Conservation (phyloP, 73 alveolate genomes). For the Paramecium primaurelia region DNA sequence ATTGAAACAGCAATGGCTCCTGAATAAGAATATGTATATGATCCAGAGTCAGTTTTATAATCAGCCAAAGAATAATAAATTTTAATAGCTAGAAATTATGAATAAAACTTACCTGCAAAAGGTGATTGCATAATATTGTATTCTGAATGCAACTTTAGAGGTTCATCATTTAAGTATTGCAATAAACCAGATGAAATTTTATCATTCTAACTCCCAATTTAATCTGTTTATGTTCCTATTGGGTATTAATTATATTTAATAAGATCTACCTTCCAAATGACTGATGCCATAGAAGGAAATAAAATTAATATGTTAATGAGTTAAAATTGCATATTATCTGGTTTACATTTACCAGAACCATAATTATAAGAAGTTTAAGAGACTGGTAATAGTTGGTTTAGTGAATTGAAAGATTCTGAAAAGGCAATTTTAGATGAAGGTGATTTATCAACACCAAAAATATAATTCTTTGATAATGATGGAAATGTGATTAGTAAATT, state of each 20-base stretch:
- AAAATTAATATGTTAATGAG: background rate
- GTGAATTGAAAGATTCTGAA: background rate
- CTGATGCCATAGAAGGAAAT: background rate
- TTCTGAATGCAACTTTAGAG: constrained; percentile 11
- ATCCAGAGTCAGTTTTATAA: background rate
- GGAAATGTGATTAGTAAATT: background rate
- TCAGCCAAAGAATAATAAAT: background rate
- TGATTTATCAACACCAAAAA: background rate
- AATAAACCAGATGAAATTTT: background rate
- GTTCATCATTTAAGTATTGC: constrained; percentile 9
- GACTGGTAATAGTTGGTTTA: background rate
- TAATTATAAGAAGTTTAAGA: background rate
- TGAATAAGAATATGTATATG: background rate
- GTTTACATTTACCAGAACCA: constrained; percentile 2
- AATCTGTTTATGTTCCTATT: background rate
- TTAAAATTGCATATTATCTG: background rate
- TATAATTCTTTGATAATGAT: background rate
- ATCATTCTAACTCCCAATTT: background rate
- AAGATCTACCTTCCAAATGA: background rate
- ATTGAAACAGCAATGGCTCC: constrained; percentile 10
- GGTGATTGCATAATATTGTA: constrained; percentile 19
- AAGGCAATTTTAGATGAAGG: background rate
- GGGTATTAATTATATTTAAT: background rate
- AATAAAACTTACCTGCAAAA: background rate
- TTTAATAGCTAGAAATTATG: constrained; percentile 19